A percentile compares a stretch with the other conserved stretches of the same genome.
Evolutionary conservation across 768 basidiomycete species (phyloP).

Genomic region (Boletus reticuloceps): DNA sequence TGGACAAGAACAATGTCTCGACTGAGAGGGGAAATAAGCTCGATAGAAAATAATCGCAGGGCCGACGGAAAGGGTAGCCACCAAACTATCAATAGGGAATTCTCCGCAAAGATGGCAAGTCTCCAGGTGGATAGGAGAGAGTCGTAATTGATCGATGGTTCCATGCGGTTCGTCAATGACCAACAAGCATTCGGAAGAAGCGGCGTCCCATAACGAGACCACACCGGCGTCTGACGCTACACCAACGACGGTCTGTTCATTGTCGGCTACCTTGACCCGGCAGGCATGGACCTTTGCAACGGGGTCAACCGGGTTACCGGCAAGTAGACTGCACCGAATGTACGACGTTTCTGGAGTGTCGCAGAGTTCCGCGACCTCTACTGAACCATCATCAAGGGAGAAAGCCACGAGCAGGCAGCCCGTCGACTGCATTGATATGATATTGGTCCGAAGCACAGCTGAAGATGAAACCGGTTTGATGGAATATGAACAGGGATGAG

Average conservation of each 20-base stretch:
- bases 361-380: conserved; percentile 59
- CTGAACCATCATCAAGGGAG: conserved; percentile 59
- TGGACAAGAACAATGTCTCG: conserved; percentile 67
- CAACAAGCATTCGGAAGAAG: conserved; percentile 60
- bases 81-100: conserved; percentile 60
- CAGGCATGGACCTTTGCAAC: conserved; percentile 56
- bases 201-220: conserved; percentile 74
- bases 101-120: conserved; percentile 74
- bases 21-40: conserved; percentile 52
- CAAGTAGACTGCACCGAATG: conserved; percentile 48
- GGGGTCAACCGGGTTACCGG: conserved; percentile 56
- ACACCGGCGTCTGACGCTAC: conserved; percentile 64
- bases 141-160: conserved; percentile 54
- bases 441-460: conserved; percentile 45
- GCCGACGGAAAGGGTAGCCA: conserved; percentile 64
- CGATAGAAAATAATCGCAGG: conserved; percentile 65
- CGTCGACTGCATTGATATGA: conserved; percentile 48
- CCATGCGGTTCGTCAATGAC: conserved; percentile 62
- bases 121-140: conserved; percentile 52
- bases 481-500: conserved; percentile 24
- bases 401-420: conserved; percentile 54
- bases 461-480: conserved; percentile 45
- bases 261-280: conserved; percentile 48
- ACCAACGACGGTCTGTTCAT: conserved; percentile 51
- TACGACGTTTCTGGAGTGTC: conserved; percentile 41